phyloP scores from a whole-genome alignment of 1,284 basidiomycete species.

The Rhodotorula sp. region DNA sequence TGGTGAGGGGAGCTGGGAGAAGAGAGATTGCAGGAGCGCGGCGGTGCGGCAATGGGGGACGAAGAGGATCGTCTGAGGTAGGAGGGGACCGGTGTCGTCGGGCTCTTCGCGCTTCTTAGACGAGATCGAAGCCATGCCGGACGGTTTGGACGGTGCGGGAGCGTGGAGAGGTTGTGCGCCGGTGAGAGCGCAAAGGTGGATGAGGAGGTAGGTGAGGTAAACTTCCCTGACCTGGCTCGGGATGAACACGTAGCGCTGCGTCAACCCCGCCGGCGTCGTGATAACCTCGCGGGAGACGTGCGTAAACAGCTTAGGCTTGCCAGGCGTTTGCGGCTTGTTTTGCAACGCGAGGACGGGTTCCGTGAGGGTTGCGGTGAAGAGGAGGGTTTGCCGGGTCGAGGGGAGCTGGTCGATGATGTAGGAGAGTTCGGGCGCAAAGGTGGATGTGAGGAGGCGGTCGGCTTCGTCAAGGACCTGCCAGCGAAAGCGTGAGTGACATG shows the following conservation, averaged over 20 bases:
- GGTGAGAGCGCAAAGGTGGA: conserved; percentile 58
- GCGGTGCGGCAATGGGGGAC: conserved; percentile 82
- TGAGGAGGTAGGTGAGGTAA: conserved; percentile 87
- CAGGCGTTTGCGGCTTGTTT: conserved; percentile 68
- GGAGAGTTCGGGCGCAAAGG: conserved; percentile 82
- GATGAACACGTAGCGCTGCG: conserved; percentile 87
- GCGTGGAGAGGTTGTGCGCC: conserved; percentile 41
- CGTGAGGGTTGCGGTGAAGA: conserved; percentile 95
- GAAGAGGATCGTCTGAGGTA: conserved; percentile 91
- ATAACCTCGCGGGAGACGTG: conserved; percentile 74
- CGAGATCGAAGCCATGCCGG: background rate
- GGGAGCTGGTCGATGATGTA: conserved; percentile 78
- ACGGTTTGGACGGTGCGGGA: background rate
- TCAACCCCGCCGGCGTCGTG: conserved; percentile 77
- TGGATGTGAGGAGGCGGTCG: conserved; percentile 84
- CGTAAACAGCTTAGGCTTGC: conserved; percentile 83
- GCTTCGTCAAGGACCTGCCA: conserved; percentile 89
- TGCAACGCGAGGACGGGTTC: conserved; percentile 79
- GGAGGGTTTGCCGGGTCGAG: conserved; percentile 82
- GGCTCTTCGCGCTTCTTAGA: conserved; percentile 40
- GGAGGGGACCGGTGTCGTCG: conserved; percentile 58
- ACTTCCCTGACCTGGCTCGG: conserved; percentile 92
- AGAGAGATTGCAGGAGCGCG: conserved; percentile 67
- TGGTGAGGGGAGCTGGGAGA: conserved; percentile 64
- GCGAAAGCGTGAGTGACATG: background rate